Base-by-base conservation (phyloP, 1,284 basidiomycete genomes). In the Phlebopus sp. region DNA sequence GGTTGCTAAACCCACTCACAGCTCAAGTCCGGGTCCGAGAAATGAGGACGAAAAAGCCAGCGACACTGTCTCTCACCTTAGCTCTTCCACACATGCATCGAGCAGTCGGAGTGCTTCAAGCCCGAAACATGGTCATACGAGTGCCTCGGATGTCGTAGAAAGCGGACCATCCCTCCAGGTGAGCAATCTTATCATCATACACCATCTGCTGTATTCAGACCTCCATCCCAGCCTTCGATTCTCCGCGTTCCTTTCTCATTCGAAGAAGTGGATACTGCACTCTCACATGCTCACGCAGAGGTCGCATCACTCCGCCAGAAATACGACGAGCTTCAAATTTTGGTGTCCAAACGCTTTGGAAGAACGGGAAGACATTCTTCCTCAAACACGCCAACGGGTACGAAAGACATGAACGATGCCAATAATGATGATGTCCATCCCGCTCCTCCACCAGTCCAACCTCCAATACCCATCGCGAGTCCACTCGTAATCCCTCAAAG, bases 191-290 rank as follows among this genome's bases (percentile, higher is more conserved):
- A 23, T 29, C 27, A 29, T 11, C 27, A 9, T 9, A 29, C 8
- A 8, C 27, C 27, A 11, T 9, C 27, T 29, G 8, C 25, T 25
- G 25, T 8, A 4, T 5, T 25, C 27, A 9, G 27, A 29, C 10
- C 42, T 29, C 27, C 34, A 32, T 18, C 17, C 27, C 41, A 29
- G 40, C 37, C 25, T 30, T 47, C 27, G 13, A 18, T n/a, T 38
- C 39, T 15, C 41, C 43, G 10, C 47, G 48, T 17, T 51, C 51
- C 9, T 10, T 51, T 66, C 39, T 62, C 57, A 7, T 52, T 68
- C 5, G 54, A 63, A 4, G 50, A 65, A 9, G 7, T 68, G 47
- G 63, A 65, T 13, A 18, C 43, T 9, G 65, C 58, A 1, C 56
- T 64, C n/a, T 45, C 45, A 11, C 45, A 36, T 42, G 64, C 60